Conservation (phyloP, 2,329 filamentous ascomycete species). For the Leptographium wingfieldii region DNA sequence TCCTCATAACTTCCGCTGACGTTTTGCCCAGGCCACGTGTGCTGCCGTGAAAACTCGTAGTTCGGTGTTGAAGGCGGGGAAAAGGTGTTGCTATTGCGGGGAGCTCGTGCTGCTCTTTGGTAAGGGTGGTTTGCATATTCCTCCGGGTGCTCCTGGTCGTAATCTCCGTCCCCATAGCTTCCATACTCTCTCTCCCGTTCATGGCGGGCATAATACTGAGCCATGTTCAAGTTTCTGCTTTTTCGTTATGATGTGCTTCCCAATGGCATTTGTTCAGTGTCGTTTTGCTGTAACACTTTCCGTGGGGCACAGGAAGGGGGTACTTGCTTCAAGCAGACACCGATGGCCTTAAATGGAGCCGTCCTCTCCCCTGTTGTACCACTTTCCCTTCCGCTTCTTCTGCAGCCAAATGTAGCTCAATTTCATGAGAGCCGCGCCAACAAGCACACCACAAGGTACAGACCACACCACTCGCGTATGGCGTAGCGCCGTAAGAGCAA, state of each 20-base stretch:
- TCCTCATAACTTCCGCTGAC: constrained; percentile 8
- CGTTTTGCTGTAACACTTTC: background rate
- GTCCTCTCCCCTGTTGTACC: background rate
- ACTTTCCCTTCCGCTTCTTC: background rate
- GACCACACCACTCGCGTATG: background rate
- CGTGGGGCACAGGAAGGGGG: background rate
- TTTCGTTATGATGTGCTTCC: no score
- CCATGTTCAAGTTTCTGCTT: background rate
- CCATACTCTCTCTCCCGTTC: background rate
- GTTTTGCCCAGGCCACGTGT: constrained; percentile 1
- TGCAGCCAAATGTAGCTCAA: background rate
- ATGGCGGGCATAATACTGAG: background rate
- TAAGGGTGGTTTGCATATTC: constrained; percentile 6
- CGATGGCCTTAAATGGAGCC: background rate
- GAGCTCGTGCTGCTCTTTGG: constrained; percentile 5
- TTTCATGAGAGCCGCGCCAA: background rate
- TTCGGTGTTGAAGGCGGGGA: constrained; percentile 8
- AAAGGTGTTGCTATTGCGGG: constrained; percentile 5
- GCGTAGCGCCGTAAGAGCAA: background rate
- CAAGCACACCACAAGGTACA: background rate
- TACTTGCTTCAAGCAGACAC: background rate
- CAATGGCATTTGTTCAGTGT: background rate
- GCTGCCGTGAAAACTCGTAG: constrained; percentile 8
- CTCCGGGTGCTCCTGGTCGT: background rate
- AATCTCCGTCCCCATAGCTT: background rate